A percentile compares a stretch with the other conserved stretches of the same genome.
phyloP scores from a whole-genome alignment of 345 rosid species.

The Nephelium lappaceum region DNA sequence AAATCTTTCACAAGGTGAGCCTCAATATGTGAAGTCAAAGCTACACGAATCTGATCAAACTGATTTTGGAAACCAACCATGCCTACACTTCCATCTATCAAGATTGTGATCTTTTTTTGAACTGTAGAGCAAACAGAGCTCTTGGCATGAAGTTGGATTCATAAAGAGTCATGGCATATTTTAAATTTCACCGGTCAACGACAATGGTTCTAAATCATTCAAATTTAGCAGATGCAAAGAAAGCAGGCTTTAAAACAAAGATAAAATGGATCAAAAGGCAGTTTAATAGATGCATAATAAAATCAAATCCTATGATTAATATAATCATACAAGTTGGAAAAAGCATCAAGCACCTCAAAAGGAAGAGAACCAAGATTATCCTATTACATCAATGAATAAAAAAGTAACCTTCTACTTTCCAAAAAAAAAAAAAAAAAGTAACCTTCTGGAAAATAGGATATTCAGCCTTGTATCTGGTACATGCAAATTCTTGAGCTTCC shows the following conservation, averaged over 20 bases:
- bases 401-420: slow-evolving; percentile 65
- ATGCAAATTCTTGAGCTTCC: slow-evolving; percentile 76
- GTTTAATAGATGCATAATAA: background rate
- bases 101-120: background rate
- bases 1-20: background rate
- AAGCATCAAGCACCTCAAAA: background rate
- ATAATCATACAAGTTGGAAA: background rate
- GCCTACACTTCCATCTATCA: background rate
- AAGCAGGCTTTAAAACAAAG: background rate
- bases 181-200: background rate
- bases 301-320: background rate
- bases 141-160: background rate
- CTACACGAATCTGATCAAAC: background rate
- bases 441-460: slow-evolving; percentile 93
- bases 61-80: background rate
- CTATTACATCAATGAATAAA: background rate
- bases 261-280: background rate
- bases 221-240: background rate
- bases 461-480: slow-evolving; percentile 84
- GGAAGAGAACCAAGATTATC: background rate
- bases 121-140: background rate
- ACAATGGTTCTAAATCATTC: background rate
- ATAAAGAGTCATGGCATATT: background rate
- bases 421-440: background rate
- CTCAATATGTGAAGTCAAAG: background rate